Percentiles rank a stretch among this genome's conserved stretches.
Evolutionary conservation across 495 filamentous ascomycete species (phyloP).

Genomic region (Oidiodendron maius): DNA sequence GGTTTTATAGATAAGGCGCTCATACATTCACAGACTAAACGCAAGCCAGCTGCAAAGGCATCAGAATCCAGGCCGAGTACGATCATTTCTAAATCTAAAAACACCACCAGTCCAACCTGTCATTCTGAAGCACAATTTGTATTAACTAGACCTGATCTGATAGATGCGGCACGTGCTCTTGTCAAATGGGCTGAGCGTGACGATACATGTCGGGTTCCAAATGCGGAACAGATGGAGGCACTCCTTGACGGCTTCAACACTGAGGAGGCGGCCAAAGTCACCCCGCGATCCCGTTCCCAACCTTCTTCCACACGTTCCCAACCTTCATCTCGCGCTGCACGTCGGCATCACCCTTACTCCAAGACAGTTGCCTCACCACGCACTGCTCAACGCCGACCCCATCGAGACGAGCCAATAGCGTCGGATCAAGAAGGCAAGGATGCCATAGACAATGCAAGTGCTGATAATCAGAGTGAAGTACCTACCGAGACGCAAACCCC

Average conservation of each 20-base stretch:
- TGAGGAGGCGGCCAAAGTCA: background rate
- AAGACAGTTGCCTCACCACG: background rate
- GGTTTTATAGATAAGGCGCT: background rate
- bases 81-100: background rate
- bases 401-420: background rate
- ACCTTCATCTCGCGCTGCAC: background rate
- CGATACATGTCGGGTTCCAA: background rate
- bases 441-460: background rate
- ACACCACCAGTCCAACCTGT: background rate
- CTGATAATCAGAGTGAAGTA: background rate
- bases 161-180: background rate
- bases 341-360: background rate
- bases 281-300: background rate
- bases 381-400: background rate
- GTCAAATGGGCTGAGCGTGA: background rate
- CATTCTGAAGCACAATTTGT: background rate
- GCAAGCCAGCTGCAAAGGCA: background rate
- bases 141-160: slow-evolving; percentile 3
- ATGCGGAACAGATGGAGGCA: background rate
- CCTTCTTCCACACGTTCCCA: background rate
- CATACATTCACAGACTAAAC: background rate
- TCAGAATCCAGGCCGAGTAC: background rate
- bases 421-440: background rate
- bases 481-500: background rate
- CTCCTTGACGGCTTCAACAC: background rate